phyloP scores from a whole-genome alignment of 805 yeast genomes.

The Candida andamanensis region DNA sequence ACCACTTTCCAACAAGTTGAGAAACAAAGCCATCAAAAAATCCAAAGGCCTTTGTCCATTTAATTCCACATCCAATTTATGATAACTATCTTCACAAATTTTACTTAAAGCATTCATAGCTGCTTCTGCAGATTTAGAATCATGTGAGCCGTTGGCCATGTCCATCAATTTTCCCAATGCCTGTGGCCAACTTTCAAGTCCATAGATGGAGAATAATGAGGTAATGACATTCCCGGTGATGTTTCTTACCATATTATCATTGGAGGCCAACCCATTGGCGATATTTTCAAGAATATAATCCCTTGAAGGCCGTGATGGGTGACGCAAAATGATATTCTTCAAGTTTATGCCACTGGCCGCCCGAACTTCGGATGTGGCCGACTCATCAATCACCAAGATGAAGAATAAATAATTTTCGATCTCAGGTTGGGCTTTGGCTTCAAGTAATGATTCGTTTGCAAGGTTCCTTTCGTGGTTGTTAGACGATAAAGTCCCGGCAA shows the following conservation, averaged over 20 bases:
- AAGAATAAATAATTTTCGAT: conserved; percentile 74
- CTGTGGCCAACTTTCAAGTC: conserved; percentile 70
- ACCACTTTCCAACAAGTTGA: conserved; percentile 36
- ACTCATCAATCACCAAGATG: conserved; percentile 53
- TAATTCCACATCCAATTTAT: conserved; percentile 58
- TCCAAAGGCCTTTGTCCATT: conserved; percentile 64
- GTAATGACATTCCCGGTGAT: conserved; percentile 91
- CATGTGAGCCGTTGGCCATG: conserved; percentile 39
- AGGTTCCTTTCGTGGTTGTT: conserved; percentile 47
- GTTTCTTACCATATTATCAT: conserved; percentile 63
- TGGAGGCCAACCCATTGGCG: conserved; percentile 50
- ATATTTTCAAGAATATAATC: conserved; percentile 40
- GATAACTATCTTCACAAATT: conserved; percentile 84
- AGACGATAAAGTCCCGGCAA: conserved; percentile 68
- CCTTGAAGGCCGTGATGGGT: conserved; percentile 17
- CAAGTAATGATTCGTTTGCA: conserved; percentile 70
- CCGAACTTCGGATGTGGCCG: conserved; percentile 51
- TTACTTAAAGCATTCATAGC: conserved; percentile 78
- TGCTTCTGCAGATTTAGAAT: conserved; percentile 51
- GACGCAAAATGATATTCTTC: conserved; percentile 63
- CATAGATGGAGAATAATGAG: conserved; percentile 64
- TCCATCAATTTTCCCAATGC: conserved; percentile 64
- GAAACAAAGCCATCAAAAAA: conserved; percentile 59
- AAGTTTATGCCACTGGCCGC: conserved; percentile 87
- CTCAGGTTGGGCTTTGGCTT: conserved; percentile 69